Base-by-base conservation (phyloP, 1,139 yeast species). In the Suhomyces atakaporum region DNA sequence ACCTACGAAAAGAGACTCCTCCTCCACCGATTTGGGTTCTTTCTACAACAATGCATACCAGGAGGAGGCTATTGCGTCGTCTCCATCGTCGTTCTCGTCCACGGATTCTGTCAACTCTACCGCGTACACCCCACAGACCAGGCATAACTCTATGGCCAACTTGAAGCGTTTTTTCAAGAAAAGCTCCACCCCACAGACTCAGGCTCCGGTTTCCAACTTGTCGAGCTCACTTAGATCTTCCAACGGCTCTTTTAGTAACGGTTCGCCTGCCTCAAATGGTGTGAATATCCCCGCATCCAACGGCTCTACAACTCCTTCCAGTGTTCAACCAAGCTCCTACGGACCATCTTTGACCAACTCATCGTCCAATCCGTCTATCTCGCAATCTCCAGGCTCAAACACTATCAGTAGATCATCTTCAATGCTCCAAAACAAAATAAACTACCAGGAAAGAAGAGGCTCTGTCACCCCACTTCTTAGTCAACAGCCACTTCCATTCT, bases 91-190 rank as follows among this genome's bases (percentile, higher is more conserved):
- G 7, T 41, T 64, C 15, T 66, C 73, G 3, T 66, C 73, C 12
- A 36, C 52, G 13, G 76, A 70, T 10, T 65, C 73, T n/a, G 24
- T 38, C 31, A 42, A 22, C 31, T 52, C 60, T 11, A 40, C 41
- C n/a, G 46, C 50, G 12, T 42, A 48, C 26, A 33, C 44, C 26
- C 65, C 54, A n/a, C 51, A 42, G 26, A 53, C 71, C 7, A 58
- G 76, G 45, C 89, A 83, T 50, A 81, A 81, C 45, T 81, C 89
- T 7, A 84, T 83, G 88, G 84, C 85, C 22, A 88, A 84, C 45
- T 62, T 83, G 48, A 79, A 79, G 55, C 60, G 79, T 26, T 73
- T 81, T 47, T 79, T 82, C 62, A 78, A 76, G 44, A 76, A 79
- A 45, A 56, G 69, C 15, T 56, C 60, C n/a, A 47, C 60, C 6